A percentile compares a stretch with the other conserved stretches of the same genome.
Evolutionary conservation across 163 green algal genomes (phyloP).

Genomic region (Chloromonas sp.): DNA sequence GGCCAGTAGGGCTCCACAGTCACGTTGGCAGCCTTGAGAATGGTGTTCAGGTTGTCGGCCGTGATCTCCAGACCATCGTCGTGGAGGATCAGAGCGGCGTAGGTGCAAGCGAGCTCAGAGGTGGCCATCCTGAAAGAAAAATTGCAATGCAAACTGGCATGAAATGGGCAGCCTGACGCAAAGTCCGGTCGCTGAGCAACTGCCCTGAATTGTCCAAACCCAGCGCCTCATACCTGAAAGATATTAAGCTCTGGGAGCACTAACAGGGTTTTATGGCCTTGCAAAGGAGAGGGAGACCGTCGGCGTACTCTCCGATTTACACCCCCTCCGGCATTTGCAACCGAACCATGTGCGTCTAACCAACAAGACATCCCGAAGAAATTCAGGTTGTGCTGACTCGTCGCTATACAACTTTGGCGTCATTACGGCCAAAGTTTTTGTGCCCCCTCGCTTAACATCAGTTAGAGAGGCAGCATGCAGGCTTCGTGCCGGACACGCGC

Average conservation of each 20-base stretch:
- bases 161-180: not conserved
- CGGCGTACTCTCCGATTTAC: no score
- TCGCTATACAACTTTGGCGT: no score
- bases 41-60: constrained; percentile 88
- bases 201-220: not conserved
- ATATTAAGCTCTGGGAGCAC: not conserved
- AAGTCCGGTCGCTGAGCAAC: not conserved
- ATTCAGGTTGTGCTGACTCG: no score
- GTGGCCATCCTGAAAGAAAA: constrained; percentile 50
- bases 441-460: no score
- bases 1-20: constrained; percentile 95
- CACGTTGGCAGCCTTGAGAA: constrained; percentile 75
- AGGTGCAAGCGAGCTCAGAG: constrained; percentile 69
- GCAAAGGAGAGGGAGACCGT: not conserved
- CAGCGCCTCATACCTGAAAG: not conserved
- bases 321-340: no score
- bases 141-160: no score
- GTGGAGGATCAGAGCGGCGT: constrained; percentile 92
- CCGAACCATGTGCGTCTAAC: no score
- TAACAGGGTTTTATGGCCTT: not conserved
- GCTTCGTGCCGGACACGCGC: no score
- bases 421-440: no score
- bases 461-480: no score
- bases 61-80: constrained; percentile 94
- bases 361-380: no score